Conservation (phyloP, 2,329 filamentous ascomycete species). For the Biscogniauxia marginata region DNA sequence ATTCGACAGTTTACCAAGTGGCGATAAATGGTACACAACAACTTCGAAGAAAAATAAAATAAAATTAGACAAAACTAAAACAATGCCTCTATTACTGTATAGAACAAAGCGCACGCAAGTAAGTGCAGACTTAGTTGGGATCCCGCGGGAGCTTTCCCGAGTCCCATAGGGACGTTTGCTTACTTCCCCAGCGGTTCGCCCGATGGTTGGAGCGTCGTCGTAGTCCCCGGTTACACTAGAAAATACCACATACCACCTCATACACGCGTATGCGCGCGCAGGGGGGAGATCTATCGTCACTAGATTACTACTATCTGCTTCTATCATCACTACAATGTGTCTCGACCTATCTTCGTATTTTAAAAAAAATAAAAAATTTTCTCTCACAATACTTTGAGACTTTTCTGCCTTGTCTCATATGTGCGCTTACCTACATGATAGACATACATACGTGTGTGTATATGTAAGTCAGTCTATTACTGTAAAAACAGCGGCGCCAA, state of each 20-base stretch:
- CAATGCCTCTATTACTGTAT: background rate
- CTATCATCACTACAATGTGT: background rate
- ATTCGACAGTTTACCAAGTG: too few relatives aligned
- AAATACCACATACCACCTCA: background rate
- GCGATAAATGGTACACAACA: too few relatives aligned
- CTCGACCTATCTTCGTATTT: background rate
- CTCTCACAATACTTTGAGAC: background rate
- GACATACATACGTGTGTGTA: background rate
- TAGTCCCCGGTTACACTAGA: background rate
- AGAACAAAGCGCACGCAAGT: background rate
- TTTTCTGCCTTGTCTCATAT: background rate
- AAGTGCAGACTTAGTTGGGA: background rate
- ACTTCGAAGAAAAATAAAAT: background rate
- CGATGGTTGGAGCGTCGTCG: too few relatives aligned
- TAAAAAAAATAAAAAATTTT: too few relatives aligned
- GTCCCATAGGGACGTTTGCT: background rate
- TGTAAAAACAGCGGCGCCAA: background rate
- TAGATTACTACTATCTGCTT: background rate
- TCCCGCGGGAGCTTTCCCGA: background rate
- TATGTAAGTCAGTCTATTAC: background rate
- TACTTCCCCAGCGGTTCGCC: background rate
- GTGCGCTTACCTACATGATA: background rate
- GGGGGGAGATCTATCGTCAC: background rate
- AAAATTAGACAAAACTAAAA: background rate
- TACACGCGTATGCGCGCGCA: background rate